Evolutionary conservation across 306 rosid species (phyloP).

Genomic region (Astragalus glycyphyllos): DNA sequence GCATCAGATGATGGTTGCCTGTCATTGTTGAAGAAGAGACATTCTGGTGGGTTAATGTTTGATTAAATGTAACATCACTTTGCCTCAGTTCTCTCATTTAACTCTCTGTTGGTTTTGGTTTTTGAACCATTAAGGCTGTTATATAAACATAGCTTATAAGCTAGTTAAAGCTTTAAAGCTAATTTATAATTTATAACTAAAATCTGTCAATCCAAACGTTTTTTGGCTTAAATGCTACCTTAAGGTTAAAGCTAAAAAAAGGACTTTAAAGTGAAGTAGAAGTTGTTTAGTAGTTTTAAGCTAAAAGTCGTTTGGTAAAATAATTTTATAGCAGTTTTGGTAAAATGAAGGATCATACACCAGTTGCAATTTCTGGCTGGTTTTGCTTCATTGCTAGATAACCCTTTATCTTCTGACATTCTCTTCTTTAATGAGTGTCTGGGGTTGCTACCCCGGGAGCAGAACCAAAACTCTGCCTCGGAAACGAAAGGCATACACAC

Average conservation of each 20-base stretch:
- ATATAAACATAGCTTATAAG: not conserved
- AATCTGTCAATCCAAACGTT: too few relatives aligned
- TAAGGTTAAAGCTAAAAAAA: slow-evolving; percentile 18
- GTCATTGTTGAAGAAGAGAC: slow-evolving; percentile 81
- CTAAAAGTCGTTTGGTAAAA: not conserved
- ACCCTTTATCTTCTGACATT: not conserved
- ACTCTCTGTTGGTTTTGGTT: slow-evolving; percentile 14
- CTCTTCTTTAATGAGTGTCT: not conserved
- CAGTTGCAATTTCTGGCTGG: not conserved
- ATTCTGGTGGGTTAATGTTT: slow-evolving; percentile 66
- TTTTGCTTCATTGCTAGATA: not conserved
- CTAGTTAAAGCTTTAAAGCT: not conserved
- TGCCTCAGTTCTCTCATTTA: slow-evolving; percentile 36
- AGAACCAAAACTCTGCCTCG: not conserved
- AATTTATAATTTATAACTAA: too few relatives aligned
- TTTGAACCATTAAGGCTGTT: slow-evolving; percentile 34
- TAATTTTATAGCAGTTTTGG: not conserved
- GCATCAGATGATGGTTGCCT: slow-evolving; percentile 76
- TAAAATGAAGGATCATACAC: not conserved
- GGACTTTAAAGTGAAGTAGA: not conserved
- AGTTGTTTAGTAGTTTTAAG: not conserved
- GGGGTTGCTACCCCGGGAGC: not conserved
- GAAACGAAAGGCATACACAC: not conserved
- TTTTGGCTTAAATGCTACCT: slow-evolving; percentile 4
- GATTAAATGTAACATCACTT: slow-evolving; percentile 27